Percentiles rank a stretch among this genome's conserved stretches.
Evolutionary conservation across 2,329 filamentous ascomycete species (phyloP).

Genomic region (Amphichorda felina): DNA sequence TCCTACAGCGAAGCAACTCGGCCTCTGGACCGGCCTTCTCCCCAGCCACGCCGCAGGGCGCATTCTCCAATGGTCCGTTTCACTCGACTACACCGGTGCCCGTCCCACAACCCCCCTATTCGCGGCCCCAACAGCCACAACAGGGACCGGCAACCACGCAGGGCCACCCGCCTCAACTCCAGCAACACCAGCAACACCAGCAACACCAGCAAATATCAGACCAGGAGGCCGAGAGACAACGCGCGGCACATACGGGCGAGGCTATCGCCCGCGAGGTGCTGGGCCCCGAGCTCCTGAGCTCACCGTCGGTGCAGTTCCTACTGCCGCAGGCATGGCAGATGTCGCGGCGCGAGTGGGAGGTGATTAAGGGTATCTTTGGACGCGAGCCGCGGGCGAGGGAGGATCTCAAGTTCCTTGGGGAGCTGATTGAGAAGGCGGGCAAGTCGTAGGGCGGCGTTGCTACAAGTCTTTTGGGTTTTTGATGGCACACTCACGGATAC

Average conservation of each 20-base stretch:
- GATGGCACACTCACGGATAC: not conserved
- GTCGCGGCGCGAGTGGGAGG: slow-evolving; percentile 59
- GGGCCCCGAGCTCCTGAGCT: slow-evolving; percentile 44
- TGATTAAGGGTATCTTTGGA: slow-evolving; percentile 58
- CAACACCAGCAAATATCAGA: slow-evolving; percentile 7
- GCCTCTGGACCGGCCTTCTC: slow-evolving; percentile 41
- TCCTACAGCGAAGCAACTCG: slow-evolving; percentile 23
- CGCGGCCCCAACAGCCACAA: not conserved
- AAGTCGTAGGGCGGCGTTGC: not conserved
- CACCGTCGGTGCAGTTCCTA: slow-evolving; percentile 57
- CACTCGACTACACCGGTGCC: slow-evolving; percentile 23
- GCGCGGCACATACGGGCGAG: slow-evolving; percentile 39
- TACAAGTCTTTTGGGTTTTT: too few species aligned
- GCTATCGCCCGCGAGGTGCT: slow-evolving; percentile 50
- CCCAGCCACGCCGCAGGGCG: slow-evolving; percentile 32
- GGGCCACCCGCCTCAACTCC: slow-evolving; percentile 5
- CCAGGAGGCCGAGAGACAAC: slow-evolving; percentile 17
- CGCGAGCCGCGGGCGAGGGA: slow-evolving; percentile 52
- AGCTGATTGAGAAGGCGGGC: slow-evolving; percentile 40
- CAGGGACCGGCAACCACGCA: slow-evolving; percentile 6
- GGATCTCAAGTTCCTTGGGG: slow-evolving; percentile 45
- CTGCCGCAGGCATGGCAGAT: slow-evolving; percentile 58
- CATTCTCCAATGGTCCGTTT: slow-evolving; percentile 18
- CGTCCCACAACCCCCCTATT: slow-evolving; percentile 17
- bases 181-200: slow-evolving; percentile 5